Evolutionary conservation across 2,329 filamentous ascomycete genomes (phyloP), one percentile per base, ranked within the genome.

Genomic region (Fusarium staphyleae): DNA sequence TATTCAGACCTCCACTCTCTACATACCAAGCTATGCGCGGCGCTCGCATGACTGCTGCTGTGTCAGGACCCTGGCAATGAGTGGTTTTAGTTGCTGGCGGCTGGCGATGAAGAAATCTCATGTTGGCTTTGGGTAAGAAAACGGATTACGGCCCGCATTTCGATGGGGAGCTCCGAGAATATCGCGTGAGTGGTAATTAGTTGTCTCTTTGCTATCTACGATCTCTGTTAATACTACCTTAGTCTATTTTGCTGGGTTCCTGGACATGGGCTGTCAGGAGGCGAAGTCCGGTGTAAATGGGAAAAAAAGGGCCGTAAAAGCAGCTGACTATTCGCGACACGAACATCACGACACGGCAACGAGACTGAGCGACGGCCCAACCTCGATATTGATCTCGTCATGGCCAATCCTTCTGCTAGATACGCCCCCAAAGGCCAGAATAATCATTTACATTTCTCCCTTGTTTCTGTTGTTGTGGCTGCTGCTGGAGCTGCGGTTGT

Each of bases 221-320:
- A 29, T 26, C 34, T 30, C 53, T 32, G 46, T 33, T 13, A 52
- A 42, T 40, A 37, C 12, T 53, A 40, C 34, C 34, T 57, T n/a
- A n/a, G 34, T 48, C 30, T 40, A 36, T 49, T 45, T 57, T 56
- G 53, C 56, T 47, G 47, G 57, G 47, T 39, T 60, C 43, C 41
- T 43, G 29, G 28, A 26, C 16, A 48, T 60, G 59, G 43, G 35
- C 43, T 62, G 58, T 45, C 19, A 18, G 29, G 30, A 55, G 58
- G 57, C 34, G 43, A 35, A 61, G 37, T 47, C 54, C 58, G 59
- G 50, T 62, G 57, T 41, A 44, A 60, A 57, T 22, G 6, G 54
- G 48, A 26, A 62, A 62, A 62, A 48, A n/a, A n/a, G 59, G 59
- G 58, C 59, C 59, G 58, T 28, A 43, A 60, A 62, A 62, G 58